Conservation (phyloP, 352 stramenopile genomes). For the Pythium vanterpoolii region DNA sequence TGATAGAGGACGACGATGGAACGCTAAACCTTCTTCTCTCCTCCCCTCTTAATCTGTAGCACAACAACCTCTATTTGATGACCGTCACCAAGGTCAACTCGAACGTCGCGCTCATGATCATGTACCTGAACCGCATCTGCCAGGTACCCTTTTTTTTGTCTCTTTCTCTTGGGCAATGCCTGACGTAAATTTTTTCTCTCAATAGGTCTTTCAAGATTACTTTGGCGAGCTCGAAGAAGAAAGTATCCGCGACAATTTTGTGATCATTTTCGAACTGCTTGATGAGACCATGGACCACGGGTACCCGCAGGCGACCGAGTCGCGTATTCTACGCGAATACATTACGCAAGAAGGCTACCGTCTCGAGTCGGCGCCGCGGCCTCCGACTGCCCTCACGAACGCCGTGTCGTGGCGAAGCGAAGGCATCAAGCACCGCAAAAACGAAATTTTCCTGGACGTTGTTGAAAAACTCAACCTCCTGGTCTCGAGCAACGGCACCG, state of each 20-base stretch:
- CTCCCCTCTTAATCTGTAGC: conserved; percentile 36
- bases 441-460: conserved; percentile 99
- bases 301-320: conserved; percentile 95
- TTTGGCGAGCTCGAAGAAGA: conserved; percentile 99
- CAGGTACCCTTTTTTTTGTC: conserved; percentile 29
- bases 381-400: conserved; percentile 96
- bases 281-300: conserved; percentile 99
- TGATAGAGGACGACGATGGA: background rate
- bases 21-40: background rate
- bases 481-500: conserved; percentile 96
- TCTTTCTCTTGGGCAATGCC: background rate
- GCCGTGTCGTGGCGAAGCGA: conserved; percentile 98
- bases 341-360: conserved; percentile 97
- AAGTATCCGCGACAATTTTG: conserved; percentile 99
- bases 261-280: conserved; percentile 99
- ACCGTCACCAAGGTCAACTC: conserved; percentile 98
- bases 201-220: conserved; percentile 98
- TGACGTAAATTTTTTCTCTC: background rate
- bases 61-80: conserved; percentile 99
- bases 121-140: conserved; percentile 91
- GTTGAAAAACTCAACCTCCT: conserved; percentile 98
- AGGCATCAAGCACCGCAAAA: conserved; percentile 99
- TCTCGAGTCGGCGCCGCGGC: conserved; percentile 90
- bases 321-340: conserved; percentile 91
- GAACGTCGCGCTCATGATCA: conserved; percentile 96